phyloP scores from a whole-genome alignment of 495 filamentous ascomycete species.

The Penicillium bovifimosum region DNA sequence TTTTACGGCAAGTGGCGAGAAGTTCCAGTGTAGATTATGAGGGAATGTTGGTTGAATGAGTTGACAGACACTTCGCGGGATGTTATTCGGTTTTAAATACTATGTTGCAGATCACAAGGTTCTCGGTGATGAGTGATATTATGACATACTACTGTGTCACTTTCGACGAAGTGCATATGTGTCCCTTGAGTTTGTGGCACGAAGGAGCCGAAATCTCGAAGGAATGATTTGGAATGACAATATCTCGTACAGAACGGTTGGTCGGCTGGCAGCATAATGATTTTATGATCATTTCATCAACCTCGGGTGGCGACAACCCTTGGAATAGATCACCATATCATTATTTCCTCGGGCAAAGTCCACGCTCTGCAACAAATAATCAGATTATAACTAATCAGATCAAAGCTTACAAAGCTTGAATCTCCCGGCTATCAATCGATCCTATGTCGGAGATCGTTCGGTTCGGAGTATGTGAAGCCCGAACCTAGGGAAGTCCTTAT shows the following conservation, averaged over 20 bases:
- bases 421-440: no score
- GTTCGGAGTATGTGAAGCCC: no score
- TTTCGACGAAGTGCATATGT: no score
- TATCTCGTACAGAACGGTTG: not conserved
- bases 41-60: no score
- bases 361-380: no score
- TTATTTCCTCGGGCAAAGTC: not conserved
- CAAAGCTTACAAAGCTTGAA: no score
- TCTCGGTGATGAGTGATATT: not conserved
- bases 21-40: no score
- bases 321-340: not conserved
- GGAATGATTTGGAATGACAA: constrained; percentile 6
- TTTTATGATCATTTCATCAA: constrained; percentile 5
- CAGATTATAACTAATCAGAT: no score
- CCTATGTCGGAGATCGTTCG: no score
- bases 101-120: not conserved
- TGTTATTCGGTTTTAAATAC: not conserved
- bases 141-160: no score
- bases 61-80: not conserved
- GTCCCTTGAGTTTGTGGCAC: not conserved
- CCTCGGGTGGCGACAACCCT: not conserved
- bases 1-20: no score
- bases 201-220: not conserved
- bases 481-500: no score
- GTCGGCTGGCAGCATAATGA: not conserved